These are phyloP conservation scores for Mariannaea sp. DNA, from an alignment of 2,329 filamentous ascomycete genomes.

Conservation along the genomic window DNA sequence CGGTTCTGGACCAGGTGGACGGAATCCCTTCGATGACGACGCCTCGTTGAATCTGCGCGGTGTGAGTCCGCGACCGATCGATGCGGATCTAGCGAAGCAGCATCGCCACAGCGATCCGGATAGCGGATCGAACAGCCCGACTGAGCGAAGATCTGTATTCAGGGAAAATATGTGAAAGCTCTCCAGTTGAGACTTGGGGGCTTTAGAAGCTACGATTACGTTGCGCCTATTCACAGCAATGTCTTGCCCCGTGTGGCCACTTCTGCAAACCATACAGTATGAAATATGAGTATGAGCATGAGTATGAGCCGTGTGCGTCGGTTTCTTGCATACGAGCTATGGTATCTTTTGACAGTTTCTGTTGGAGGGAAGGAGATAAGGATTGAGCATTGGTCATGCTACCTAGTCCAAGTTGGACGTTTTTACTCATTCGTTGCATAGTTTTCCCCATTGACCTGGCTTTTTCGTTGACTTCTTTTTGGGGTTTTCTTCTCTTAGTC, in stretches of 20 bases:
- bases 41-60: constrained; percentile 69
- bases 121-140: constrained; percentile 60
- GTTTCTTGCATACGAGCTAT: constrained; percentile 1
- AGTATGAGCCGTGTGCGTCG: neutral
- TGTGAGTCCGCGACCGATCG: constrained; percentile 76
- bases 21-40: constrained; percentile 75
- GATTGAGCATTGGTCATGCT: too few relatives aligned
- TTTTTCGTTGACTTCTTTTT: constrained; percentile 22
- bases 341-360: too few relatives aligned
- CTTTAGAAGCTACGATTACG: neutral
- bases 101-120: constrained; percentile 42
- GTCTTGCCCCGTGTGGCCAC: neutral
- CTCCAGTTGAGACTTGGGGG: neutral
- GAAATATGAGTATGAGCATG: neutral
- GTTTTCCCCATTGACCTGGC: too few relatives aligned
- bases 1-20: constrained; percentile 38
- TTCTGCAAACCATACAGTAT: neutral
- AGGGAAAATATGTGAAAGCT: constrained; percentile 64
- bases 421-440: too few relatives aligned
- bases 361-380: too few relatives aligned
- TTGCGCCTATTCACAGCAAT: neutral
- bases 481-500: neutral
- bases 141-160: constrained; percentile 72
- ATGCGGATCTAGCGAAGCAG: constrained; percentile 47
- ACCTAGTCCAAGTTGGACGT: too few relatives aligned